phyloP scores from a whole-genome alignment of 2,329 filamentous ascomycete species.

The Clonostachys solani region DNA sequence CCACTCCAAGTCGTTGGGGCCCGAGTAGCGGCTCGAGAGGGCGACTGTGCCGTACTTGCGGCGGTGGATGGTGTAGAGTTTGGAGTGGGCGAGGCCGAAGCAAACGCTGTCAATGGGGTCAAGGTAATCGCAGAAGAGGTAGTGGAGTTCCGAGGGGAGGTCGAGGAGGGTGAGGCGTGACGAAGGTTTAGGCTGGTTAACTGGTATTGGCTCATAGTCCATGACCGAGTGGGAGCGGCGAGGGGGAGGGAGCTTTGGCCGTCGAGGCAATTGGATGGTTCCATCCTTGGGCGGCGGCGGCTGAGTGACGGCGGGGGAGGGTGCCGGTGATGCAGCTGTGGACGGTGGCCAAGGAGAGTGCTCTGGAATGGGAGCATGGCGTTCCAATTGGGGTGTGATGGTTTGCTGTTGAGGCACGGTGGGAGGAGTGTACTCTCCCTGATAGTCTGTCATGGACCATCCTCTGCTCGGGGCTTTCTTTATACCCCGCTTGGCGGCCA shows the following conservation, averaged over 20 bases:
- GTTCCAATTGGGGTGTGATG: conserved; percentile 13
- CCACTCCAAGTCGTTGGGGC: conserved; percentile 61
- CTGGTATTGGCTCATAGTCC: conserved; percentile 45
- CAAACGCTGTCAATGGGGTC: conserved; percentile 62
- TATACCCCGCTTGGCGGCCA: conserved; percentile 25
- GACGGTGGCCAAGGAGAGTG: conserved; percentile 7
- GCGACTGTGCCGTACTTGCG: conserved; percentile 52
- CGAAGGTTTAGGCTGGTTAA: conserved; percentile 42
- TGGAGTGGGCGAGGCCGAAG: conserved; percentile 52
- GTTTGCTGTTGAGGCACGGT: conserved; percentile 9
- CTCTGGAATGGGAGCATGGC: conserved; percentile 26
- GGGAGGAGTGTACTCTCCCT: conserved; percentile 18
- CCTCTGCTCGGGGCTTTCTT: conserved; percentile 32
- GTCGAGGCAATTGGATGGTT: conserved; percentile 12
- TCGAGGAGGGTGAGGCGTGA: conserved; percentile 40
- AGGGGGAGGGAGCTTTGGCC: conserved; percentile 37
- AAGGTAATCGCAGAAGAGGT: conserved; percentile 55
- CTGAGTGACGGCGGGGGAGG: background rate
- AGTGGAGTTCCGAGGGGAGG: conserved; percentile 57
- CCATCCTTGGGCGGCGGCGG: conserved; percentile 9
- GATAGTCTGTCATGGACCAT: conserved; percentile 41
- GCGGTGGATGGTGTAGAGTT: conserved; percentile 55
- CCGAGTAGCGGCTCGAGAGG: conserved; percentile 50
- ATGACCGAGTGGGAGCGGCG: conserved; percentile 58
- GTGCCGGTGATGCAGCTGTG: background rate